Conservation (phyloP, 352 stramenopile species). For the Globisporangium nunn region DNA sequence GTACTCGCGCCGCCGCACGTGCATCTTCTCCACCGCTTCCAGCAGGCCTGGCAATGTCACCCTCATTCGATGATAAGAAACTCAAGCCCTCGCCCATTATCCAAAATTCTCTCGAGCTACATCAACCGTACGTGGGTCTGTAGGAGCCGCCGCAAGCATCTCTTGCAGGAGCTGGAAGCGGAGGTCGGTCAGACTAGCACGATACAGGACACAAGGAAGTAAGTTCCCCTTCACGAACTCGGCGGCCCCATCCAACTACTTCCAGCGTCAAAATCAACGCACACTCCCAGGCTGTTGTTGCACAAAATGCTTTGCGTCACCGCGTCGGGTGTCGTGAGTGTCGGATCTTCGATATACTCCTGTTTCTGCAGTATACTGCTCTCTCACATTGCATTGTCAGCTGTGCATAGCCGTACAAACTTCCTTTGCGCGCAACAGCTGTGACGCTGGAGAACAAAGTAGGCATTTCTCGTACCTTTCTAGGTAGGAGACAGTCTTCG, state of each 20-base stretch:
- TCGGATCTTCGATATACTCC: conserved; percentile 35
- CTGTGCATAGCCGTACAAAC: no score
- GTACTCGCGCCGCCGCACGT: conserved; percentile 33
- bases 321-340: conserved; percentile 22
- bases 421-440: no score
- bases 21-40: conserved; percentile 36
- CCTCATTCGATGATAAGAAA: neutral
- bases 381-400: neutral
- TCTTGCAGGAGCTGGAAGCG: conserved; percentile 32
- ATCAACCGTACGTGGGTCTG: conserved; percentile 23
- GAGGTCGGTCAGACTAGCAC: conserved; percentile 31
- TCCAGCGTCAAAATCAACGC: conserved; percentile 5
- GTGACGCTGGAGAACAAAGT: no score
- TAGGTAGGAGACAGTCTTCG: conserved; percentile 24
- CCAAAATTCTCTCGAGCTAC: neutral
- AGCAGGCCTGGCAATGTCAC: conserved; percentile 21
- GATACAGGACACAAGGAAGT: neutral
- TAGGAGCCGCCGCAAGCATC: conserved; percentile 22
- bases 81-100: neutral
- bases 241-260: neutral
- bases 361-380: conserved; percentile 35
- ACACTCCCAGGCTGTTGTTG: conserved; percentile 32
- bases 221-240: neutral
- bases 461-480: conserved; percentile 18
- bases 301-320: conserved; percentile 25